Evolutionary conservation across 73 alveolate species (phyloP).

Genomic region (Uronychia binucleata): DNA sequence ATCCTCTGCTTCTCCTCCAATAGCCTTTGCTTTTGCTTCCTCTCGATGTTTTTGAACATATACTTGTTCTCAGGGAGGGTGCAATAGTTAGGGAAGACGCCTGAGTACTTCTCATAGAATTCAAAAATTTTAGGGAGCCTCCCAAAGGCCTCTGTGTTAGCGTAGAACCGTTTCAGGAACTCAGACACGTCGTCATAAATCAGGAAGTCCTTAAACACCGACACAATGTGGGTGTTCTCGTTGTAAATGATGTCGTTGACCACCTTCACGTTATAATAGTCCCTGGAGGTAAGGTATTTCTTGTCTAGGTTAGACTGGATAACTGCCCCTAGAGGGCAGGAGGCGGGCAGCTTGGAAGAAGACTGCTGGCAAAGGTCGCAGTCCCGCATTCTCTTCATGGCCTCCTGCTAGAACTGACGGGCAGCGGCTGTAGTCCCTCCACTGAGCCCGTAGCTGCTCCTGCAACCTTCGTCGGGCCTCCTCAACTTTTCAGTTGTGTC

Average conservation of each 20-base stretch:
- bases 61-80: conserved; percentile 78
- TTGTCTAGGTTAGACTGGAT: conserved; percentile 27
- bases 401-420: not conserved
- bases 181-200: conserved; percentile 61
- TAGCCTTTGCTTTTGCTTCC: conserved; percentile 67
- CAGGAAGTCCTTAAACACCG: conserved; percentile 55
- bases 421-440: not conserved
- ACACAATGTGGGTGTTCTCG: conserved; percentile 48
- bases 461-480: not conserved
- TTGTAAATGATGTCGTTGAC: conserved; percentile 54
- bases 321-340: not conserved
- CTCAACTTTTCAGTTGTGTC: not conserved
- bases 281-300: conserved; percentile 55
- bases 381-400: not conserved
- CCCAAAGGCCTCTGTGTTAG: conserved; percentile 15
- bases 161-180: conserved; percentile 45
- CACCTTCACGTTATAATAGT: conserved; percentile 48
- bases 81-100: conserved; percentile 88
- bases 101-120: conserved; percentile 79
- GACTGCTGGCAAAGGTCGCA: not conserved
- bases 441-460: not conserved
- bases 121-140: conserved; percentile 85
- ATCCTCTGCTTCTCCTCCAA: conserved; percentile 67
- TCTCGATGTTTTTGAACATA: conserved; percentile 83
- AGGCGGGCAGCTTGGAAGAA: not conserved